Base-by-base conservation (phyloP, 345 rosid genomes). In the Psidium guajava region DNA sequence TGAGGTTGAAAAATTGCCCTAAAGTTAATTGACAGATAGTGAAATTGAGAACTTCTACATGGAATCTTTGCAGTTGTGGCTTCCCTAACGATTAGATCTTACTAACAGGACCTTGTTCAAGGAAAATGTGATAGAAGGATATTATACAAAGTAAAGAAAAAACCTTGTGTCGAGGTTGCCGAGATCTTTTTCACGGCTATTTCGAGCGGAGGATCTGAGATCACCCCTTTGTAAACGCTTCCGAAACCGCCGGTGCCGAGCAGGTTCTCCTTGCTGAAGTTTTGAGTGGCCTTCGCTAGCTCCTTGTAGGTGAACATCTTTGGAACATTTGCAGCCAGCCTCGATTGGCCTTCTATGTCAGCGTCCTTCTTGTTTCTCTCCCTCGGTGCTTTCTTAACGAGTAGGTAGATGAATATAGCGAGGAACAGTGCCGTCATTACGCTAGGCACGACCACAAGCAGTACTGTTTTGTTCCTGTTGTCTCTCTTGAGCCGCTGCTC, bases 241-340 rank as follows among this genome's bases (percentile, higher is more conserved):
- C 93, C 91, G 25, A 89, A 91, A 1, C 89, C 93, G 2, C 94
- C 93, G 6, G 84, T 84, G 10, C 94, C 94, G 7, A 91, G 80
- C 83, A 89, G 42, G 85, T 91, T 92, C 27, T 86, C 93, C 55
- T 86, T 86, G 84, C 84, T 86, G 69, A 91, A 90, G 58, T 89
- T 89, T 36, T 27, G 64, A 77, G 91, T 87, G 32, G 93, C 90
- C 85, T 90, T 91, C 6, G 82, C 86, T 11, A 91, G 89, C 54
- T 88, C 87, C 87, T 86, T 91, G 86, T 87, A 84, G 53, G 90
- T 84, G 44, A 84, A 90, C 83, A 87, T 84, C 75, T 85, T 82
- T 3, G 93, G 90, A 7, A 85, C 85, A 57, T 90, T 91, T 6
- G 93, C 92, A 0, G 91, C 92, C 13, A 36, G 27, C 64, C 88